Evolutionary conservation across 2,329 filamentous ascomycete genomes (phyloP), one percentile per base, ranked within the genome.

Genomic region (Neopestalotiopsis sp.): DNA sequence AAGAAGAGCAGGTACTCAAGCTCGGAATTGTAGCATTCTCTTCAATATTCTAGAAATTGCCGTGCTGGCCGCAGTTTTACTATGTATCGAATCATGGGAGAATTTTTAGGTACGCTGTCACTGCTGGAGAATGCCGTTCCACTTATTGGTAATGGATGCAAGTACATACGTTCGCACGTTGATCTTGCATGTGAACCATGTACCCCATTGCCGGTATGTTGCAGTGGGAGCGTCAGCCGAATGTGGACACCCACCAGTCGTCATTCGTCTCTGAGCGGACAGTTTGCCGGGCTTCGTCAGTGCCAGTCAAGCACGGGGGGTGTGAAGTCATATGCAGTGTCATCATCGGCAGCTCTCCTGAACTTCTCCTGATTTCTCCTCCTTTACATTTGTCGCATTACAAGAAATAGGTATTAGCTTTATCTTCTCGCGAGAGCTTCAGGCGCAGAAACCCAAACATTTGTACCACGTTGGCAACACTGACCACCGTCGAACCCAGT

Each of bases 241-340:
- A 34, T 62, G 59, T 62, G 59, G 59, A 40, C 59, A 62, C 59
- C 30, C 32, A 59, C 57, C 57, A 59, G 57, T 59, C 57, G 57
- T 59, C 57, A 59, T 59, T 28, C 45, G 57, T 59, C 57, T 34
- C 24, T 24, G 30, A 59, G 30, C 59, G 28, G 34, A 13, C 59
- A 62, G 45, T 34, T 24, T 62, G 59, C 59, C 59, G 59, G 59
- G 34, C 30, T 30, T 34, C 32, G 59, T 62, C 59, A 62, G 28
- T 62, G 59, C 59, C 57, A 59, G 57, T 59, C 24, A 30, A 30
- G 24, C 57, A 59, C 24, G 5, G 57, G 30, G 56, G 30, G 57
- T 24, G 59, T 40, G 59, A 62, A 20, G 45, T 53, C 45, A 53
- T 53, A 53, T 40, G 59, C 59, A 62, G 59, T 40, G 30, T 34